Base-by-base conservation (phyloP, 768 basidiomycete species). In the Tulasnella calospora region DNA sequence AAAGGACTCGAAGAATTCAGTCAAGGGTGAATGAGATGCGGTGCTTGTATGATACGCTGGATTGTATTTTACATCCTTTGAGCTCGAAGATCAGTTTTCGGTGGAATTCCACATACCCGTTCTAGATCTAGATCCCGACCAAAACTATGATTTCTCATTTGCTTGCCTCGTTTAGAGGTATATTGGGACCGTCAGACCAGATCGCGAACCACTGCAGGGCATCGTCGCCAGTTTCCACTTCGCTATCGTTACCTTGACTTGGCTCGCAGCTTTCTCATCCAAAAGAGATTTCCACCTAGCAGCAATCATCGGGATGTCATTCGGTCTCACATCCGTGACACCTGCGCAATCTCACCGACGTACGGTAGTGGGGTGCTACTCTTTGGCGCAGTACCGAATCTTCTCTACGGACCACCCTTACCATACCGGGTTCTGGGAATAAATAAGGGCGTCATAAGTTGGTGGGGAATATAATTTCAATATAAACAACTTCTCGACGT, bases 291-390 rank as follows among this genome's bases (percentile, higher is more conserved):
- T 67, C 27, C 61, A 67, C n/a, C 27, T 67, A 8, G 61, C 61
- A 13, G 61, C n/a, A 67, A 27, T 4, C 7, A 30, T 67, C 61
- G 61, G 61, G 8, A 67, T 67, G 30, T 67, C 61, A 17, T 67
- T 67, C 30, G 61, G 61, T 67, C 61, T 67, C 61, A 27, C 33
- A 3, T 38, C 73, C 5, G n/a, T 51, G 3, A 33, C 36, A 74
- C 46, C 46, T 74, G 73, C 19, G 44, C 35, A n/a, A 23, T 74
- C 21, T 74, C 46, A 27, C 73, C 73, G 3, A 74, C 23, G 30
- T 74, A 74, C 35, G 73, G n/a, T 4, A 74, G 73, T 36, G 73
- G 73, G 3, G 51, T 74, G 4, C 21, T 57, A 23, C 73, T 74
- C 7, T 74, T 74, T 21, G 73, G 73, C 1, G 73, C 73, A 1